phyloP scores from a whole-genome alignment of 208 protist genomes.

The Acanthamoeba culbertsoni region DNA sequence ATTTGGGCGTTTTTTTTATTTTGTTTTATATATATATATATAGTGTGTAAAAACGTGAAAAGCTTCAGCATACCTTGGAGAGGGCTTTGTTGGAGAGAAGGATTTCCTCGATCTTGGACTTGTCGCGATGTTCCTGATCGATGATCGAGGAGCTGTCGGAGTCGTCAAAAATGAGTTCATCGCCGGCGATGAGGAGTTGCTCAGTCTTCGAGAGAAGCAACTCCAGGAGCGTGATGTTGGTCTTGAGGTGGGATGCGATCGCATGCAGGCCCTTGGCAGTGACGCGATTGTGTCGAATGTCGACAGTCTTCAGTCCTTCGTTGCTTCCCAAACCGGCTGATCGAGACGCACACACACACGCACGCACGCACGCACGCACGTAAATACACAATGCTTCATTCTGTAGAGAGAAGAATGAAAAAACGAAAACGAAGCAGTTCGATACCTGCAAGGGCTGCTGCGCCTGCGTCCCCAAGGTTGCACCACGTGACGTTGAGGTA shows the following conservation, averaged over 20 bases:
- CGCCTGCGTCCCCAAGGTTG: not conserved
- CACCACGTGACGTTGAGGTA: not conserved
- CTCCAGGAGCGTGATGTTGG: conserved; percentile 29
- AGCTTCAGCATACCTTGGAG: not conserved
- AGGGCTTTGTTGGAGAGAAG: not conserved
- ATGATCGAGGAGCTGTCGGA: not conserved
- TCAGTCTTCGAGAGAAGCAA: not conserved
- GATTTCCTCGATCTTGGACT: not conserved
- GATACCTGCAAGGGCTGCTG: not conserved
- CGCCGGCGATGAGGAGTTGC: not conserved
- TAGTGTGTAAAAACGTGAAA: too few species aligned
- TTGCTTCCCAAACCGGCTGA: not conserved
- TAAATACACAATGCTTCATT: too few species aligned
- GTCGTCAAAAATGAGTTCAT: conserved; percentile 29
- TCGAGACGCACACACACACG: not conserved
- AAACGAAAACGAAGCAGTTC: too few species aligned
- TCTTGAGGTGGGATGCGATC: not conserved
- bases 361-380: too few species aligned
- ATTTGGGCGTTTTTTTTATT: too few species aligned
- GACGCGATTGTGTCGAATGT: conserved; percentile 24
- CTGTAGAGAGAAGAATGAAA: not conserved
- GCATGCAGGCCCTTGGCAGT: not conserved
- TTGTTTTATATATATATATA: too few species aligned
- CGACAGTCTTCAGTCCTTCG: conserved; percentile 6
- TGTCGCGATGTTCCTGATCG: not conserved